Base-by-base conservation (phyloP, 2,329 filamentous ascomycete genomes). In the Gnomoniopsis sp. region DNA sequence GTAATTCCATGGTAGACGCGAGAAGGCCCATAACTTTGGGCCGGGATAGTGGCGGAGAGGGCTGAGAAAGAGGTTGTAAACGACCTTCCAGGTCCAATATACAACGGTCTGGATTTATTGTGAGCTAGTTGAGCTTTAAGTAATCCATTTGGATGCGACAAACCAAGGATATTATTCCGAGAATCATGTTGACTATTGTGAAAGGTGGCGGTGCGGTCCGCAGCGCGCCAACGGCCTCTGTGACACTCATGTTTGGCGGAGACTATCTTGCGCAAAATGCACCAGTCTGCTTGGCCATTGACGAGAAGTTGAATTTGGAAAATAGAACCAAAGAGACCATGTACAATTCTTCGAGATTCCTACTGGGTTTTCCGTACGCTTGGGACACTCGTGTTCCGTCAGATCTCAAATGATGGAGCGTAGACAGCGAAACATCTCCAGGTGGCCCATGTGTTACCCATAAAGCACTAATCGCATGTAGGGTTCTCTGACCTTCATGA, bases 31-130 rank as follows among this genome's bases (percentile, higher is more conserved):
- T 21, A 53, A 49, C 4, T 49, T 57, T 3, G 58, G 58, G 47
- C 58, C 58, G 1, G 58, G 54, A 46, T 60, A 60, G 17, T 49
- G 48, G 12, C 44, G 47, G 15, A 65, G 59, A 19, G 60, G 63
- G 52, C 65, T 64, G 17, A 83, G 83, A 71, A 53, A 57, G 21
- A 59, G 26, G 30, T 55, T 55, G n/a, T 59, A 59, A 15, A 56
- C 7, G 26, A 46, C 11, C 21, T 50, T 50, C 43, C 43, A 44
- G 11, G 43, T 19, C 43, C 43, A 44, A 19, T 44, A 44, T 44
- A 44, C 43, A 19, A 44, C 6, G 19, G 17, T 44, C 43, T 44
- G 43, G 6, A n/a, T 10, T 19, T 44, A 4, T 22, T 44, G n/a
- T 44, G 3, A 44, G 43, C 17, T 19, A 19, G 8, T 3, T 19